Evolutionary conservation across 1,284 basidiomycete genomes (phyloP), one percentile per base, ranked within the genome.

Genomic region (Sporisorium graminicola): DNA sequence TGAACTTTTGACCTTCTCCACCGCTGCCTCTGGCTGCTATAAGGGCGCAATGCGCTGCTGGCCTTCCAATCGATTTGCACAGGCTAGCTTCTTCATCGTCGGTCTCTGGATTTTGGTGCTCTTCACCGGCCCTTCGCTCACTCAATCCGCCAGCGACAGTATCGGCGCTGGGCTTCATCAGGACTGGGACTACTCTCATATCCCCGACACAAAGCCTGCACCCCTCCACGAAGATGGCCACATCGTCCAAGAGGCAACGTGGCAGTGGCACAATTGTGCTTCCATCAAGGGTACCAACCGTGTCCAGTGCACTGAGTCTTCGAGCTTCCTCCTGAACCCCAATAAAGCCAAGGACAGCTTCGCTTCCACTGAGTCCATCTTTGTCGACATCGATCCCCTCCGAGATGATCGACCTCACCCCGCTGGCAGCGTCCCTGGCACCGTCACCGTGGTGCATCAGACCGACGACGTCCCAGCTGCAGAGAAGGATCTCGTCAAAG

Each of bases 91-190:
- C 29, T 79, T 78, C n/a, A 73, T 81, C 63, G 43, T 79, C 8
- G 72, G 72, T 13, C 73, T 81, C 14, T 81, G 79, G 78, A 61
- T 81, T 14, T 57, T 81, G n/a, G 71, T 81, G 42, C 73, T 81
- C 26, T 62, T 81, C 58, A 79, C 76, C 13, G 67, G 72, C 5
- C 72, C 71, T 13, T 50, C 63, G 20, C 57, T 77, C 27, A 53
- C 64, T 26, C 59, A 56, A 18, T n/a, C 43, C 5, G 31, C 20
- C 14, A 12, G 33, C 24, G 63, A 66, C 14, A 60, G 62, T 37
- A 43, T 56, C 26, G 60, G 64, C n/a, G 29, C 35, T 18, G 66
- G 60, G 24, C 60, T 77, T 24, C 71, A 70, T 29, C 70, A 73
- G 47, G 58, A 73, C 52, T 76, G 77, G 70, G 66, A 73, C 58